Percentiles rank a stretch among this genome's conserved stretches.
Evolutionary conservation across 1,284 basidiomycete species (phyloP).

Genomic region (Singerocomus inundabilis): DNA sequence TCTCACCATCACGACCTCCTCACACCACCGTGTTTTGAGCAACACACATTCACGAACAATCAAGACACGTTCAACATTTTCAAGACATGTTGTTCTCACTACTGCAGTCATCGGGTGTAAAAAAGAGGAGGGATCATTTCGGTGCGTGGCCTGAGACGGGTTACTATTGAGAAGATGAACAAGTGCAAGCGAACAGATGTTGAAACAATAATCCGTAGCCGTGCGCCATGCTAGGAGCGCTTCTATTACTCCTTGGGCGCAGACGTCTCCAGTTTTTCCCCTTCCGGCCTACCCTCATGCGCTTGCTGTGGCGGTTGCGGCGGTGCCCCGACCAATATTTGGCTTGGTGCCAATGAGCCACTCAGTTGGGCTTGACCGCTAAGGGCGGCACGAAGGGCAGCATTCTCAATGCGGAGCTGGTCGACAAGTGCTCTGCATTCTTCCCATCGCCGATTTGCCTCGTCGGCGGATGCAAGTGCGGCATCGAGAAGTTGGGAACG

Average conservation of each 20-base stretch:
- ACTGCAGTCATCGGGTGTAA: conserved; percentile 13
- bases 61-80: background rate
- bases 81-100: conserved; percentile 10
- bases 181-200: conserved; percentile 5
- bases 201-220: background rate
- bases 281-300: conserved; percentile 30
- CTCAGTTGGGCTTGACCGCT: conserved; percentile 40
- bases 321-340: conserved; percentile 24
- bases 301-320: conserved; percentile 23
- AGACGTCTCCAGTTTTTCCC: conserved; percentile 29
- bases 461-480: conserved; percentile 77
- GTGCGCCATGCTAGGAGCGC: background rate
- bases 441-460: conserved; percentile 82
- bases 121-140: conserved; percentile 2
- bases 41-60: background rate
- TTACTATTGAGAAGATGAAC: conserved; percentile 9
- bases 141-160: conserved; percentile 20
- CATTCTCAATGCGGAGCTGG: conserved; percentile 77
- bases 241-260: conserved; percentile 23
- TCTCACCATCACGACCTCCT: conserved; percentile 32
- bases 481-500: conserved; percentile 79
- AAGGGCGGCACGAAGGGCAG: conserved; percentile 53
- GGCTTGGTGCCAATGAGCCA: conserved; percentile 26
- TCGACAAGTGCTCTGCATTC: conserved; percentile 80
- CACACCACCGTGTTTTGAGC: background rate